phyloP scores from a whole-genome alignment of 1,284 basidiomycete species.

The Microbotryum scabiosae region DNA sequence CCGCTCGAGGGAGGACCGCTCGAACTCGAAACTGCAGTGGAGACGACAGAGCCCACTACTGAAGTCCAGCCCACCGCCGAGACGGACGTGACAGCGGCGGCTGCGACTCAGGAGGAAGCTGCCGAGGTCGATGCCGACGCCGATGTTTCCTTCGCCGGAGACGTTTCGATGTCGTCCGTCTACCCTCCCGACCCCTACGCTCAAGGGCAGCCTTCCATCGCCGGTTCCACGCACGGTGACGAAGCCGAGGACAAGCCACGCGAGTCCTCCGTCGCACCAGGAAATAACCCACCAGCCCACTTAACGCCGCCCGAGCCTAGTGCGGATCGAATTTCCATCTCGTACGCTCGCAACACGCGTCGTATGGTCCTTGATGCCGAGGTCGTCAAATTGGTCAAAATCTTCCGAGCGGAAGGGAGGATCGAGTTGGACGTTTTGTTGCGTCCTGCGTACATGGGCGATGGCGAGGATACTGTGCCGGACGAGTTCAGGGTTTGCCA shows the following conservation, averaged over 20 bases:
- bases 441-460: conserved; percentile 32
- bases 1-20: conserved; percentile 5
- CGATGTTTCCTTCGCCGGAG: not conserved
- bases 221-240: not conserved
- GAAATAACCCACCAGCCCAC: not conserved
- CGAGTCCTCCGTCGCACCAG: conserved; percentile 8
- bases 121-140: conserved; percentile 2
- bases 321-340: conserved; percentile 63
- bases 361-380: conserved; percentile 82
- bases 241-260: not conserved
- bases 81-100: not conserved
- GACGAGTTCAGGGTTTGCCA: conserved; percentile 48
- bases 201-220: not conserved
- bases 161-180: too few species aligned
- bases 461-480: conserved; percentile 46
- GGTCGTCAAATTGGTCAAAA: conserved; percentile 67
- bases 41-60: not conserved
- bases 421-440: conserved; percentile 70
- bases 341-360: conserved; percentile 79
- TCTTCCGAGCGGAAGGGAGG: conserved; percentile 71
- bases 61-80: not conserved
- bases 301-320: conserved; percentile 38
- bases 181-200: not conserved
- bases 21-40: not conserved
- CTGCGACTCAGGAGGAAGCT: not conserved